These are phyloP conservation scores for Tirmania nivea DNA, from an alignment of 495 filamentous ascomycete species.

Conservation along the genomic window DNA sequence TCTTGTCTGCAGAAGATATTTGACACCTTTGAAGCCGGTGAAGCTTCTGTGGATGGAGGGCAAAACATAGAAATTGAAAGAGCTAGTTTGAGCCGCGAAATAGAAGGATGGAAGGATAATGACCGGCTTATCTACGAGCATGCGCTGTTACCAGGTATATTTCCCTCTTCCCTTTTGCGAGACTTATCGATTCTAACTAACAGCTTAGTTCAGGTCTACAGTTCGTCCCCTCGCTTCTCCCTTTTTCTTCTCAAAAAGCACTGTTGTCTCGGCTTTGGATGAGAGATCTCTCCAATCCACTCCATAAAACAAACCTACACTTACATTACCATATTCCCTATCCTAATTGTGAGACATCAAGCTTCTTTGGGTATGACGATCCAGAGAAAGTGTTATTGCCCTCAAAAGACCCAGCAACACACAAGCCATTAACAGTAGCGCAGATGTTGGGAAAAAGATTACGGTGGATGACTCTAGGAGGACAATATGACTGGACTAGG, in stretches of 20 bases:
- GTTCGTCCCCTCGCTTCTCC: constrained; percentile 51
- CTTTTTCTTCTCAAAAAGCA: constrained; percentile 39
- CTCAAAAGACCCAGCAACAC: constrained; percentile 43
- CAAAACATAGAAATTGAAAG: no score
- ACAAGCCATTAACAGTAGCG: constrained; percentile 44
- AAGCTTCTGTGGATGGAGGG: neutral
- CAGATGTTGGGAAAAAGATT: constrained; percentile 52
- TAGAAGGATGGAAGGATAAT: no score
- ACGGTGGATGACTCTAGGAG: constrained; percentile 81
- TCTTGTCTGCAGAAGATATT: neutral
- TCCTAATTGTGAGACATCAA: constrained; percentile 1
- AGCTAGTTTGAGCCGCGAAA: no score
- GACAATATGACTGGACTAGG: constrained; percentile 83
- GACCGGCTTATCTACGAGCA: constrained; percentile 6
- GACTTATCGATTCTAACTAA: neutral
- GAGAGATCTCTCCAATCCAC: constrained; percentile 50
- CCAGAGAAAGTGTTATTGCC: constrained; percentile 22
- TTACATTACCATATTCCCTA: constrained; percentile 62
- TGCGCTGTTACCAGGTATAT: constrained; percentile 10
- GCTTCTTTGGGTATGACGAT: constrained; percentile 23
- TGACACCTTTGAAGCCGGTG: constrained; percentile 1
- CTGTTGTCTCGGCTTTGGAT: constrained; percentile 53
- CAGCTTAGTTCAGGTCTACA: constrained; percentile 35
- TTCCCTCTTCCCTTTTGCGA: neutral
- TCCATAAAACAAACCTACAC: constrained; percentile 70